Evolutionary conservation across 495 filamentous ascomycete genomes (phyloP), one percentile per base, ranked within the genome.

Genomic region (Trichoderma erinaceum): DNA sequence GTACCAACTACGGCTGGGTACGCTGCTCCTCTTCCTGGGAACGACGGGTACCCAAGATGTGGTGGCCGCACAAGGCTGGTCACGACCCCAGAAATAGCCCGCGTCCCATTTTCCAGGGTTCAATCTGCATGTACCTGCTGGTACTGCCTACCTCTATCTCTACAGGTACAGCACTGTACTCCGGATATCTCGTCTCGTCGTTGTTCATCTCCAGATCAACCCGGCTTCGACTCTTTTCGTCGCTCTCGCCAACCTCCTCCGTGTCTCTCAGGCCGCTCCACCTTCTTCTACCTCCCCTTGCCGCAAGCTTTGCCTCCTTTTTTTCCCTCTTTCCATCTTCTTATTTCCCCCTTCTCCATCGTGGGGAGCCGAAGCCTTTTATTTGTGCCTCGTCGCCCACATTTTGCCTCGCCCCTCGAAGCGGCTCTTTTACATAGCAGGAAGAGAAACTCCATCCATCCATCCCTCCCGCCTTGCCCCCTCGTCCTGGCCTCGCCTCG

Each of bases 381-480:
- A 61, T 61, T 61, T 32, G 56, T 61, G 56, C 56, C 27, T 61
- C 56, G 8, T 32, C 56, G 23, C 56, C 56, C 56, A 23, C 56
- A 61, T 61, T 48, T 32, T 11, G 27, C 27, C 56, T 61, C 56
- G 56, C 56, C 56, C 23, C 56, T 61, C 56, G 44, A 29, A 18
- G 23, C 23, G 56, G 56, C 56, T 32, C 27, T 21, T 61, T 21
- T 52, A 18, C 18, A 52, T 3, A 21, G 43, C 43, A 52, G 44
- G 0, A 48, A n/a, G 41, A n/a, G 1, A 11, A 56, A 23, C 50
- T 25, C 23, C 50, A 27, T 21, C 50, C 56, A 61, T 29, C 56
- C 56, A 61, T 61, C 25, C 56, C 1, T 61, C 56, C 56, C 23
- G 25, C 56, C 27, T 15, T 61, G 25, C 23, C 56, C 56, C 56